A percentile compares a stretch with the other conserved stretches of the same genome.
Evolutionary conservation across 2,329 filamentous ascomycete species (phyloP).

Genomic region (Fusarium globosum): DNA sequence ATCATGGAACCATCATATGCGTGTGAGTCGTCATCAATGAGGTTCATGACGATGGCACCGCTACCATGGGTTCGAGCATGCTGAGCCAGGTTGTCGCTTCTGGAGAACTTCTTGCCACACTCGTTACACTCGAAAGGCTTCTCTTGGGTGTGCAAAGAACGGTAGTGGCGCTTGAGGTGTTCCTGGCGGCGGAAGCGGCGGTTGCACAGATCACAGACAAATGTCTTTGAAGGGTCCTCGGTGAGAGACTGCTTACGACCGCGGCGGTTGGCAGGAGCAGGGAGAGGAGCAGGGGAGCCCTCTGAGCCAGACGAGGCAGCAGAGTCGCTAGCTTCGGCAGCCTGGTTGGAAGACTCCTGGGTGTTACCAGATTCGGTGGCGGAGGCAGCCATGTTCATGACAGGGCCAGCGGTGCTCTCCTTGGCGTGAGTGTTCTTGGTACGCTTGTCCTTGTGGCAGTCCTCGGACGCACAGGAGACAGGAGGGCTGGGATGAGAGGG

Average conservation of each 20-base stretch:
- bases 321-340: conserved; percentile 53
- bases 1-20: conserved; percentile 57
- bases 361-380: conserved; percentile 50
- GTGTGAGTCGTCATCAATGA: conserved; percentile 75
- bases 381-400: conserved; percentile 56
- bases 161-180: conserved; percentile 98
- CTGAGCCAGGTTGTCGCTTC: conserved; percentile 96
- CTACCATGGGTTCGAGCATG: conserved; percentile 94
- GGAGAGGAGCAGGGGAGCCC: conserved; percentile 55
- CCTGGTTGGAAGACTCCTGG: conserved; percentile 51
- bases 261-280: conserved; percentile 81
- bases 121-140: conserved; percentile 98
- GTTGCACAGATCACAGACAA: conserved; percentile 95
- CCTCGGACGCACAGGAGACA: conserved; percentile 51
- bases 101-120: conserved; percentile 99
- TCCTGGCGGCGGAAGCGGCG: conserved; percentile 98
- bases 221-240: conserved; percentile 98
- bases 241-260: conserved; percentile 98
- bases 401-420: conserved; percentile 50
- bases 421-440: conserved; percentile 65
- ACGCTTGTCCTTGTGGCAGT: conserved; percentile 67
- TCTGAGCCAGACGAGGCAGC: conserved; percentile 58
- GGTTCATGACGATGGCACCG: conserved; percentile 89
- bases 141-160: conserved; percentile 96
- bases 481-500: conserved; percentile 71